Base-by-base conservation (phyloP, 2,329 filamentous ascomycete genomes). In the Stemphylium lycopersici region DNA sequence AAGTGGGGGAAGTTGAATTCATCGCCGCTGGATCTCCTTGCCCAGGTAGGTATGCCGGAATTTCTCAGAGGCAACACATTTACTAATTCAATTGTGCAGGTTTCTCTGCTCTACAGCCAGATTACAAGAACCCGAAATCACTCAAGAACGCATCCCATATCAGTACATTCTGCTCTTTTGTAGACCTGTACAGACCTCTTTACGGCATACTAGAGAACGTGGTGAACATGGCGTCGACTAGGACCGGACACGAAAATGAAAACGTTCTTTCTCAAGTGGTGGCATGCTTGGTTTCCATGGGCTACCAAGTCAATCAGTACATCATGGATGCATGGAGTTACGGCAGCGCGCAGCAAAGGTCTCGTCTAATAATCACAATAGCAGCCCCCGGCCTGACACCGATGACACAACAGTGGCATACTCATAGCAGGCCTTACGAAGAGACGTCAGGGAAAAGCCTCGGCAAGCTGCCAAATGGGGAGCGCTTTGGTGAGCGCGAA, bases 191-290 rank as follows among this genome's bases (percentile, higher is more conserved):
- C 60, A 83, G 87, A 0, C 90, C 91, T 0, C 80, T 84, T n/a
- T 93, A 90, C 66, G 89, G 87, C 0, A 61, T 93, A 0, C 79
- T 96, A 0, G 91, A 96, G 70, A 96, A 96, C 61, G 91, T 96
- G 0, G 75, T 84, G 0, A 80, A 77, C 0, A 90, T 93, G 76
- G 82, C 89, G 0, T 80, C 76, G 41, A 78, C 67, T 20, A 76
- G 77, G 15, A 77, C 71, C 15, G 65, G 68, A 6, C 75, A 73
- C 29, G 75, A 81, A 13, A 75, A 81, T 3, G 79, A 88, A 16
- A 90, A 90, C 53, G 84, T 90, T 0, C 86, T 93, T 46, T 87
- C 86, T 1, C 90, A 93, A 61, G 78, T 95, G 0, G 79, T 95
- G 8, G 90, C 88, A 58, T 82, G 86, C 0, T 76, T 95, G 0